Conservation (phyloP, 129 eudicot genomes). For the Saussurea involucrata region DNA sequence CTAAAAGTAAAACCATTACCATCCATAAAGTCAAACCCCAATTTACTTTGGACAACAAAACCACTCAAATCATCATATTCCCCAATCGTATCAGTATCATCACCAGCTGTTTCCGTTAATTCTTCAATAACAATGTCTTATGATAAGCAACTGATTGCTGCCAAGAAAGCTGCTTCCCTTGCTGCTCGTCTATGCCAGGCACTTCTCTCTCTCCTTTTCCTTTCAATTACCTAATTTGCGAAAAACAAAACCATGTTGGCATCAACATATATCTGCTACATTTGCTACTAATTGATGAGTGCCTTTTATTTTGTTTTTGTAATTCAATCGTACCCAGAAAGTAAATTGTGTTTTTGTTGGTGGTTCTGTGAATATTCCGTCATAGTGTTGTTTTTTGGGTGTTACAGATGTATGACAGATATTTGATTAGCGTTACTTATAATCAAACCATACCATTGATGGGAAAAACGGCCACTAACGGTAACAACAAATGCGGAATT, state of each 20-base stretch:
- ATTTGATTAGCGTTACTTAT: background rate
- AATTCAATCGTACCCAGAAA: background rate
- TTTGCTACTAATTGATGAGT: background rate
- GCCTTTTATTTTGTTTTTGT: background rate
- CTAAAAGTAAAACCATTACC: no score
- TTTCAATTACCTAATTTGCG: background rate
- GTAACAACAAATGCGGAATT: no score
- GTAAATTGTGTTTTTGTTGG: background rate
- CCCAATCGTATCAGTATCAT: constrained; percentile 23
- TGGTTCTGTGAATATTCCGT: background rate
- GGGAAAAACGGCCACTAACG: no score
- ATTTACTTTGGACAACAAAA: background rate
- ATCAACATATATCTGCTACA: background rate
- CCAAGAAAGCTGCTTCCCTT: constrained; percentile 85
- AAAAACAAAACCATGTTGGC: background rate
- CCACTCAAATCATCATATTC: constrained; percentile 20
- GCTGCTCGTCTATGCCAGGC: constrained; percentile 92
- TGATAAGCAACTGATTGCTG: constrained; percentile 69
- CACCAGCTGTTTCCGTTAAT: background rate
- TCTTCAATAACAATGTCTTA: constrained; percentile 53
- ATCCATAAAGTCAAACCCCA: constrained; percentile 20
- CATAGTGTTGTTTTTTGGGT: background rate
- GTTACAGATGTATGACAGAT: background rate
- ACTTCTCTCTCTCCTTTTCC: background rate
- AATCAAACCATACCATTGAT: background rate